Base-by-base conservation (phyloP, 768 basidiomycete genomes). In the Candolleomyces eurysporus region DNA sequence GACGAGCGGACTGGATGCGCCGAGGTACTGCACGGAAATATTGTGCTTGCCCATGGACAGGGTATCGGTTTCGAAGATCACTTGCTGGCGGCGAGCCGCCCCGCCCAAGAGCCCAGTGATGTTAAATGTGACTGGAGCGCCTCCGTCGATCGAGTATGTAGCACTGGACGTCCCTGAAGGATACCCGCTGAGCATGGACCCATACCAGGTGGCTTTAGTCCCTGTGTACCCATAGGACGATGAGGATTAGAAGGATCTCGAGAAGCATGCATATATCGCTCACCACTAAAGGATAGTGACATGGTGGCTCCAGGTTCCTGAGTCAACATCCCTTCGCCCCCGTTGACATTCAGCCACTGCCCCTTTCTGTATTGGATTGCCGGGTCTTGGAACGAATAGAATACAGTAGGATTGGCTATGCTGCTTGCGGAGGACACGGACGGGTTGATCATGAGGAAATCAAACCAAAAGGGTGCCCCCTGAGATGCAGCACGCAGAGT, bases 111-210 rank as follows among this genome's bases (percentile, higher is more conserved):
- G 31, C 32, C 51, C 51, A 8, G 16, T 30, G 30, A 53, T 48
- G 11, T 19, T 45, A 50, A 60, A 60, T 2, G 22, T 45, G 26
- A 48, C 52, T n/a, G 50, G 51, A 7, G 50, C 5, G 13, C 32
- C 40, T 16, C 59, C 59, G 26, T 60, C 59, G 42, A 60, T 30
- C 14, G 42, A 43, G 51, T 60, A 60, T 8, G 51, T 54, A 13
- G 30, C 59, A 17, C 17, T 53, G 26, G 59, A 60, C 2, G 39
- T 21, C 21, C 59, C 59, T 3, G 59, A 42, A 5, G 51, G 51
- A 39, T 26, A 60, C 0, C 51, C 59, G 7, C 14, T 32, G 8
- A 51, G 10, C 46, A 39, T 49, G 14, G 50, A 26, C 0, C 51
- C 59, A 21, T 32, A 32, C 59, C 59, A 60, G 7, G 42, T 60